Percentiles rank a stretch among this genome's conserved stretches.
phyloP scores from a whole-genome alignment of 768 basidiomycete species.

The Lactarius quietus region DNA sequence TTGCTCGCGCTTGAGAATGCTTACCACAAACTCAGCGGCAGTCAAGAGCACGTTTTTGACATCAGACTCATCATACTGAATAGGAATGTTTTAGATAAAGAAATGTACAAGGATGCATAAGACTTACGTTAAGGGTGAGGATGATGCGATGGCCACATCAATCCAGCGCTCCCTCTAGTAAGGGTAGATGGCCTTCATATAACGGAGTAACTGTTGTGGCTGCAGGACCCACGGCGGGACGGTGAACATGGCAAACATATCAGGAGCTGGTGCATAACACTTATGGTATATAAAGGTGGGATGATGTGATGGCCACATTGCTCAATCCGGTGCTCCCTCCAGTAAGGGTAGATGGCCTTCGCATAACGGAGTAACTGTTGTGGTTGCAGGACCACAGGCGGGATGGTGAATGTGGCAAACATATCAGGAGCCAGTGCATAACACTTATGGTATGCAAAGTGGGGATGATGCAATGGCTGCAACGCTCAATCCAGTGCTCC shows the following conservation, averaged over 20 bases:
- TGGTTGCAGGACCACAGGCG: slow-evolving; percentile 65
- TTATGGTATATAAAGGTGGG: too few species aligned
- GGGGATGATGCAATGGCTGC: too few species aligned
- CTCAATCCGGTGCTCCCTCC: slow-evolving; percentile 80
- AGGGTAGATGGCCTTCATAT: slow-evolving; percentile 73
- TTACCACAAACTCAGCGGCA: slow-evolving; percentile 68
- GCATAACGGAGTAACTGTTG: slow-evolving; percentile 62
- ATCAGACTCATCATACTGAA: slow-evolving; percentile 89
- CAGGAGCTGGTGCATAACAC: too few species aligned
- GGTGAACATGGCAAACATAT: too few species aligned
- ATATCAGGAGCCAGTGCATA: slow-evolving; percentile 53
- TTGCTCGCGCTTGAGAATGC: slow-evolving; percentile 66
- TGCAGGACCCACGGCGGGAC: slow-evolving; percentile 67
- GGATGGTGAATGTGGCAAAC: slow-evolving; percentile 67
- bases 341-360: slow-evolving; percentile 77
- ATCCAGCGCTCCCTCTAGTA: slow-evolving; percentile 87
- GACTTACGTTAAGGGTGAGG: slow-evolving; percentile 78
- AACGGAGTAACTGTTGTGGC: slow-evolving; percentile 56
- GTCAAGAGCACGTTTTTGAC: slow-evolving; percentile 59
- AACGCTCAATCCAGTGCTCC: too few species aligned
- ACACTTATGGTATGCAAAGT: too few species aligned
- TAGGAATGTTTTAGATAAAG: slow-evolving; percentile 8
- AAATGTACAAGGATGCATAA: not conserved
- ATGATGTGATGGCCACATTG: slow-evolving; percentile 83
- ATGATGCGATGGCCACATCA: slow-evolving; percentile 83